Evolutionary conservation across 305 asterid genomes (phyloP), one percentile per base, ranked within the genome.

Genomic region (Fraxinus ornus): DNA sequence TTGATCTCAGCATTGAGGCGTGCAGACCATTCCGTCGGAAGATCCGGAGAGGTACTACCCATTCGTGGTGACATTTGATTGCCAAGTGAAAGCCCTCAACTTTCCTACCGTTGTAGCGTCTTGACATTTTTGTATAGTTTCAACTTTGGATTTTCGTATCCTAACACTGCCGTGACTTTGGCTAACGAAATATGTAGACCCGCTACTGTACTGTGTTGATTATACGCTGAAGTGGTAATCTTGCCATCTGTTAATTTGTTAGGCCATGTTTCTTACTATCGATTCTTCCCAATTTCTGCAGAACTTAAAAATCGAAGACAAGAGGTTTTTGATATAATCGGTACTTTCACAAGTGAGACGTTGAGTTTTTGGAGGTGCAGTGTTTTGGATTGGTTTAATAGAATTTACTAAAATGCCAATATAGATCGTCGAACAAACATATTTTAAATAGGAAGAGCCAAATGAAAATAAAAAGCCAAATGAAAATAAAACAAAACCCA

Each of bases 1-100:
- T 94, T 13, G 98, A 93, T 88, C 96, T 95, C 37, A 95, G 98
- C 79, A 90, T 93, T 3, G 98, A 92, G 76, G 98, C 98, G 0
- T 95, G 98, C 75, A 87, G 90, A 86, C 97, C 97, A 32, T 95
- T 93, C 39, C 92, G 94, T 12, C 87, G 97, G 85, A 92, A 85
- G 94, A 80, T 88, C 36, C 86, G 92, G 68, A 89, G 90, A 84
- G 87, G 93, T 7, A 87, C 72, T 77, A 90, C 87, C 33, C 94
- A 95, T 85, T 93, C 96, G 32, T 93, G 92, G 94, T 92, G 90
- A 91, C 37, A 5, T 21, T 3, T 64, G 13, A 70, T 70, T 70
- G 17, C 47, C 44, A 39, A 39, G 2, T 39, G 75, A 68, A 68
- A 28, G 15, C 19, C 39, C 39, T 26, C 8, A 4, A 68, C 39